phyloP scores from a whole-genome alignment of 768 basidiomycete species.

The Tubosaeta sp. region DNA sequence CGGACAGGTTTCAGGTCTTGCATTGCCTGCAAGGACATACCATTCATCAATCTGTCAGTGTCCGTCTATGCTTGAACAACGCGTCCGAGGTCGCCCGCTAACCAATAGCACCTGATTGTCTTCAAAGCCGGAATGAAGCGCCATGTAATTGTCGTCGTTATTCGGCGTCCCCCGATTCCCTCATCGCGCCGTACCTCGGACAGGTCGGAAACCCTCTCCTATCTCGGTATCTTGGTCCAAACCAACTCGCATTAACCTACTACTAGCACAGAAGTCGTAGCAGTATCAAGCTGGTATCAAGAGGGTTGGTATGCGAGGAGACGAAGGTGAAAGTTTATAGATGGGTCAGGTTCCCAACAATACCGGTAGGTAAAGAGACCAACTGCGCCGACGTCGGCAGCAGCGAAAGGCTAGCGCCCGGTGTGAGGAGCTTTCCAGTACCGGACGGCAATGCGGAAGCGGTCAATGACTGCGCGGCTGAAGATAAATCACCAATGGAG shows the following conservation, averaged over 20 bases:
- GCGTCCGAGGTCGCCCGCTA: neutral
- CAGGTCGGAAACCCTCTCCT: no score
- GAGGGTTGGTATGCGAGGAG: neutral
- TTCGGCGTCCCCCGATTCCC: neutral
- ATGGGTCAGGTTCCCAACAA: constrained; percentile 7
- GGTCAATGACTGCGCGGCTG: constrained; percentile 11
- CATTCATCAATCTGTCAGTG: neutral
- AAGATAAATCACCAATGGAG: constrained; percentile 18
- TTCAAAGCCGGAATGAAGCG: neutral
- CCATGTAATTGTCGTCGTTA: neutral
- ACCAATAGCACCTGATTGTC: neutral
- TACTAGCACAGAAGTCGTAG: neutral
- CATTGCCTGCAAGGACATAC: neutral
- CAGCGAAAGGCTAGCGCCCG: neutral
- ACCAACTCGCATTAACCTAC: neutral
- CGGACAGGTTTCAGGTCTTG: neutral
- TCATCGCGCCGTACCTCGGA: neutral
- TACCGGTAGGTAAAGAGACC: neutral
- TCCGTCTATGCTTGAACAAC: neutral
- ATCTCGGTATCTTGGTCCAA: neutral
- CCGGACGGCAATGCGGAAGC: neutral
- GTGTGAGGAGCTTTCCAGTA: neutral
- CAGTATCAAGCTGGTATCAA: constrained; percentile 3
- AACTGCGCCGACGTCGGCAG: neutral
- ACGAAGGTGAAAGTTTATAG: neutral